A percentile compares a stretch with the other conserved stretches of the same genome.
Evolutionary conservation across 495 filamentous ascomycete genomes (phyloP).

Genomic region (Aspergillus panamensis): DNA sequence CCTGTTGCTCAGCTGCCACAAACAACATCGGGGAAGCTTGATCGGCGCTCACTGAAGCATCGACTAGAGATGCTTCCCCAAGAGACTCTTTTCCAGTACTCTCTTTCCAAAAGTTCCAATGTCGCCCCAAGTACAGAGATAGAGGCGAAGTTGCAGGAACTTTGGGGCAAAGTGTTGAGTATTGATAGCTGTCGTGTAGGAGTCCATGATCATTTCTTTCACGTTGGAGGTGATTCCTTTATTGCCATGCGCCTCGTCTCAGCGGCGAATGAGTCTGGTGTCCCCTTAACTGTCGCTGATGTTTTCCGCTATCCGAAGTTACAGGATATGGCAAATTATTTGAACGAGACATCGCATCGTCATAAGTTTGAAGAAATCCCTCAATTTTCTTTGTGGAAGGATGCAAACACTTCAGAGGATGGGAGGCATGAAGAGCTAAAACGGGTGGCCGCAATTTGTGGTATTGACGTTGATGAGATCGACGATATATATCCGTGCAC

Average conservation of each 20-base stretch:
- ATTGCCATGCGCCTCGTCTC: conserved; percentile 32
- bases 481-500: conserved; percentile 11
- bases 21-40: conserved; percentile 2
- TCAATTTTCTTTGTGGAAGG: background rate
- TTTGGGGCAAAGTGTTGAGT: conserved; percentile 20
- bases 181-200: conserved; percentile 9
- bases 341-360: background rate
- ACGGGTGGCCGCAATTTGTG: background rate
- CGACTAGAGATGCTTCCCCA: background rate
- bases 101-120: conserved; percentile 1
- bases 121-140: background rate
- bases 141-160: background rate
- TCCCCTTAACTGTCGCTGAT: conserved; percentile 20
- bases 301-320: conserved; percentile 12
- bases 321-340: background rate
- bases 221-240: conserved; percentile 36
- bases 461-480: background rate
- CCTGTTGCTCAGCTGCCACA: background rate
- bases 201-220: conserved; percentile 24
- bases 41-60: background rate
- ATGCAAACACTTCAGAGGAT: background rate
- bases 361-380: background rate
- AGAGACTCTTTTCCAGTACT: background rate
- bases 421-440: background rate
- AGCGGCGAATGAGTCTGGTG: conserved; percentile 6